Evolutionary conservation across 768 basidiomycete species (phyloP).

Genomic region (Leccinum boreale): DNA sequence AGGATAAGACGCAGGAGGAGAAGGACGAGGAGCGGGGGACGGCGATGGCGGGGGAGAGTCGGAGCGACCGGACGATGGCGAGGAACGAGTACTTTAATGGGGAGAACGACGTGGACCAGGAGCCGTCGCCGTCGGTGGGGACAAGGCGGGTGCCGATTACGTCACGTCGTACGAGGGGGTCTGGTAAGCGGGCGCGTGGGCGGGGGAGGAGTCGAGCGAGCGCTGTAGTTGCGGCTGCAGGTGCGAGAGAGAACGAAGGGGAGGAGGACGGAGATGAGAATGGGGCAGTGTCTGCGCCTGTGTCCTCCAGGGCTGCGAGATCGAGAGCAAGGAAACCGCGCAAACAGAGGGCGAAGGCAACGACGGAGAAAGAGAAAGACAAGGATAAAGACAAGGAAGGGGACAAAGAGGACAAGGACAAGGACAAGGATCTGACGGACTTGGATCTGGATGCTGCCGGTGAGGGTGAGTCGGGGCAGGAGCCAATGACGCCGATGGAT

Average conservation of each 20-base stretch:
- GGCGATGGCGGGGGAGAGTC: conserved; percentile 48
- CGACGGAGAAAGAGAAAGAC: conserved; percentile 28
- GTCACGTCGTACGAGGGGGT: conserved; percentile 19
- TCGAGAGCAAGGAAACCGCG: conserved; percentile 31
- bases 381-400: conserved; percentile 11
- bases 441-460: conserved; percentile 29
- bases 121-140: conserved; percentile 33
- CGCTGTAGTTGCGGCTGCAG: conserved; percentile 3
- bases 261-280: conserved; percentile 40
- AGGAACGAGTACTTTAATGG: conserved; percentile 75
- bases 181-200: conserved; percentile 30
- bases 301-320: conserved; percentile 28
- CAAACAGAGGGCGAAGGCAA: conserved; percentile 20
- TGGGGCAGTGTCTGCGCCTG: conserved; percentile 8
- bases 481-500: conserved; percentile 37
- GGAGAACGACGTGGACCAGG: conserved; percentile 62
- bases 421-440: conserved; percentile 26
- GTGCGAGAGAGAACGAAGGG: conserved; percentile 29
- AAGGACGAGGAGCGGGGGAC: conserved; percentile 66
- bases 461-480: conserved; percentile 32
- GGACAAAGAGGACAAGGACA: conserved; percentile 14
- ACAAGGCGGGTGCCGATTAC: conserved; percentile 12
- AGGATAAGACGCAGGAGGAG: conserved; percentile 65
- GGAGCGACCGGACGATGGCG: conserved; percentile 49
- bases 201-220: conserved; percentile 34